Conservation (phyloP, 2,329 filamentous ascomycete genomes). For the Colletotrichum cereale region DNA sequence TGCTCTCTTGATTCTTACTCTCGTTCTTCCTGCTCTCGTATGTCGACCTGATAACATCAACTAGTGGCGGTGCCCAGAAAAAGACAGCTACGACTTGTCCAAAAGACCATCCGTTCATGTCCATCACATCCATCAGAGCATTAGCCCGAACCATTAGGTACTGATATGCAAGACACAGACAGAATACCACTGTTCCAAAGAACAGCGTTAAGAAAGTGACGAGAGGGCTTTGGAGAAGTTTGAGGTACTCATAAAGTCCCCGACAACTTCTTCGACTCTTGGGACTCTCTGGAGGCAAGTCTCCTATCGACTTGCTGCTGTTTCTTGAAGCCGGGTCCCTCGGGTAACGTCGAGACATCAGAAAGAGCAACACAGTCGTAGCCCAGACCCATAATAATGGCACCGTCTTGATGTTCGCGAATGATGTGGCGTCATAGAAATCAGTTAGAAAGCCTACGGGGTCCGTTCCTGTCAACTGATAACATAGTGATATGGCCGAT, state of each 20-base stretch:
- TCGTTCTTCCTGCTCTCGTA: background rate
- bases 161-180: background rate
- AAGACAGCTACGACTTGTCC: conserved; percentile 7
- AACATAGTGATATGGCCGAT: background rate
- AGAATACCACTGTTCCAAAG: background rate
- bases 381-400: conserved; percentile 1
- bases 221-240: background rate
- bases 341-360: background rate
- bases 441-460: background rate
- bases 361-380: background rate
- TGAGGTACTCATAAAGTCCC: background rate
- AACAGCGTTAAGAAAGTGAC: background rate
- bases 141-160: conserved; percentile 3
- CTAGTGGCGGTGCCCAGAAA: conserved; percentile 5
- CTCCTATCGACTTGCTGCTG: background rate
- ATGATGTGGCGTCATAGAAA: background rate
- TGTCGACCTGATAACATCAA: background rate
- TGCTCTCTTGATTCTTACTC: no score
- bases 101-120: conserved; percentile 7
- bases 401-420: conserved; percentile 12
- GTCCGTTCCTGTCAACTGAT: conserved; percentile 6
- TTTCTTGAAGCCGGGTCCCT: background rate
- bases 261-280: background rate
- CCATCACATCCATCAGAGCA: background rate
- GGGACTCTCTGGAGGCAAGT: background rate